phyloP scores from a whole-genome alignment of 2,329 filamentous ascomycete genomes.

The Chaetomiaceae sp. region DNA sequence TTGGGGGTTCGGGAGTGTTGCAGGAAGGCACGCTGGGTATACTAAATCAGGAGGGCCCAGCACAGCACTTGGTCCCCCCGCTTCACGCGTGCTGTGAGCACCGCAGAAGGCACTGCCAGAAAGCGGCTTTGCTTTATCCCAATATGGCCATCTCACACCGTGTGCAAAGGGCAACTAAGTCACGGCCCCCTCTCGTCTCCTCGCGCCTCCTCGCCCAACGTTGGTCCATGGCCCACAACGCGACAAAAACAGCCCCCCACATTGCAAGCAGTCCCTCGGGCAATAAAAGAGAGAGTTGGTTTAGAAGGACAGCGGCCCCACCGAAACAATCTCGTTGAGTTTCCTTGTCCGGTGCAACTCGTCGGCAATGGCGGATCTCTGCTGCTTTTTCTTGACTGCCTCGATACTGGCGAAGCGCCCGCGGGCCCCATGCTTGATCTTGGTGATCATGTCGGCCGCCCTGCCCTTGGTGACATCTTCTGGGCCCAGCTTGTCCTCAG shows the following conservation, averaged over 20 bases:
- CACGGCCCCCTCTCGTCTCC: no score
- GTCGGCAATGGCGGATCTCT: conserved; percentile 34
- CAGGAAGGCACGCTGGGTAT: not conserved
- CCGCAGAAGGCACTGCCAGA: no score
- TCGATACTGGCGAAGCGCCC: conserved; percentile 55
- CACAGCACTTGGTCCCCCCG: no score
- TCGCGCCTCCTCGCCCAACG: not conserved
- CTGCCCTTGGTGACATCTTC: conserved; percentile 69
- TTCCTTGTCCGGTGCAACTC: conserved; percentile 39
- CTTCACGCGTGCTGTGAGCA: no score
- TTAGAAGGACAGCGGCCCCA: conserved; percentile 47
- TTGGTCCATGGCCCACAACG: not conserved
- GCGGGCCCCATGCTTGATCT: conserved; percentile 76
- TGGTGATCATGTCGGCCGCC: conserved; percentile 88
- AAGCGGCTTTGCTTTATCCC: no score
- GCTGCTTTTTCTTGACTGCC: conserved; percentile 47
- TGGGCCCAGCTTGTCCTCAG: conserved; percentile 50
- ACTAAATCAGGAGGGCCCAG: no score
- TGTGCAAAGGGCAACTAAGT: no score
- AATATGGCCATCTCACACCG: no score
- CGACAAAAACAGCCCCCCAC: not conserved
- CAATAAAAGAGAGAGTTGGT: no score
- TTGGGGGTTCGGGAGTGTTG: not conserved
- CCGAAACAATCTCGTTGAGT: conserved; percentile 48
- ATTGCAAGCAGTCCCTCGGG: no score